Evolutionary conservation across 108 stramenopile genomes (phyloP), one percentile per base, ranked within the genome.

Genomic region (Ochromonas danica): DNA sequence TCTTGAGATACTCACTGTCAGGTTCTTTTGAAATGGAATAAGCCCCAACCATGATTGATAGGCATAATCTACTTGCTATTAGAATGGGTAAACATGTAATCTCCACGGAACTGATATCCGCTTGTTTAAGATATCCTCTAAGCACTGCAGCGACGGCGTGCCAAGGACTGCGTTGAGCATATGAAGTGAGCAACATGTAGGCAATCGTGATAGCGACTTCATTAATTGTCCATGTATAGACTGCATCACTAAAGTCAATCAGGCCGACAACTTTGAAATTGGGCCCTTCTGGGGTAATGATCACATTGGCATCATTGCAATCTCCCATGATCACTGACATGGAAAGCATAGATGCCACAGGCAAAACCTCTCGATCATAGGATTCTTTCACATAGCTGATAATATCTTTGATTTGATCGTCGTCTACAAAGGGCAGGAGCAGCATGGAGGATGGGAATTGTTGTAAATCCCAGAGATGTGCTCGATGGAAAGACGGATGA

Each of bases 291-390:
- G 61, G 78, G 14, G 17, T 63, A 30, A 86, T 35, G 30, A 86
- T 79, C 78, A 86, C 75, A 82, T 86, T 86, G 17, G 78, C 85
- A 61, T 86, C 85, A 79, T 86, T 81, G 67, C 70, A 78, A 71
- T 86, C 85, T 10, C 84, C 84, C 83, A 79, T 80, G 40, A 71
- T 71, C 67, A 80, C 67, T 14, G 35, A 30, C 2, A 1, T 0
- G 43, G 25, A 39, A 1, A 40, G 28, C 1, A 27, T 10, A 40
- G 31, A 40, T 45, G 71, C 71, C 35, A 35, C 78, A 39, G 78
- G 30, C 0, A 43, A 28, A 30, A 79, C 36, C 30, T 79, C 78
- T 27, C 14, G 14, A 33, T 35, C 33, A 6, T 57, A 79, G 10
- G 65, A 30, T 63, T 36, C 30, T n/a, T 61, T 14, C 40, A 79